Base-by-base conservation (phyloP, 2,329 filamentous ascomycete genomes). In the Alternaria angustiovoidea region DNA sequence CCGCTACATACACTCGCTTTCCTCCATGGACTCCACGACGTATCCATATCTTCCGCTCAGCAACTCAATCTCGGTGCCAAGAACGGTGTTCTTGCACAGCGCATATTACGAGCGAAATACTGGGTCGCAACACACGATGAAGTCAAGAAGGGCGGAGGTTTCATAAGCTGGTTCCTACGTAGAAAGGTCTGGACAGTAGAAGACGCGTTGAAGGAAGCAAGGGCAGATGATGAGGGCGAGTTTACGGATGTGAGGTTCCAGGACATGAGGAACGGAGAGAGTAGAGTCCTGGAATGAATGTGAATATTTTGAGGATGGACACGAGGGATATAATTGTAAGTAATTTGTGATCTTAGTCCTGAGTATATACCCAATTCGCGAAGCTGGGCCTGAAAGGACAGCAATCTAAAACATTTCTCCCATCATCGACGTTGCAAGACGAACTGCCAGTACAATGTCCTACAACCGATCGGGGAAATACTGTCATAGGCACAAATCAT, bases 111-210 rank as follows among this genome's bases (percentile, higher is more conserved):
- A 2, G 85, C 87, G 0, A 84, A 80, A 64, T 90, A 90, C 67
- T 91, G 88, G 88, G 76, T 90, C 18, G 84, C 83, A 0, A 90
- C 88, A 26, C 88, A 91, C 66, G 88, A 89, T 64, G 88, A 90
- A 73, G 78, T 85, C 5, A 90, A 90, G 75, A 82, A 75, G 54
- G 87, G 86, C 0, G 82, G 82, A 0, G 87, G 88, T 0, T 66
- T 89, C 5, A 83, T 90, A 9, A 82, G 75, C 2, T 83, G 79
- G 78, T 85, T 77, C 75, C 78, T 85, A 57, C 74, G 71, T 34
- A 67, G 82, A 34, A 82, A 78, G 49, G 70, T 78, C 0, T 74
- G 81, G 64, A 82, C 75, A 0, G 39, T 84, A 11, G 75, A 80
- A 51, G 80, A 85, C 62, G 81, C 88, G 41, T 63, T 86, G 11